These are phyloP conservation scores for Wickerhamomyces mucosus DNA, from an alignment of 805 yeast species.

Conservation along the genomic window DNA sequence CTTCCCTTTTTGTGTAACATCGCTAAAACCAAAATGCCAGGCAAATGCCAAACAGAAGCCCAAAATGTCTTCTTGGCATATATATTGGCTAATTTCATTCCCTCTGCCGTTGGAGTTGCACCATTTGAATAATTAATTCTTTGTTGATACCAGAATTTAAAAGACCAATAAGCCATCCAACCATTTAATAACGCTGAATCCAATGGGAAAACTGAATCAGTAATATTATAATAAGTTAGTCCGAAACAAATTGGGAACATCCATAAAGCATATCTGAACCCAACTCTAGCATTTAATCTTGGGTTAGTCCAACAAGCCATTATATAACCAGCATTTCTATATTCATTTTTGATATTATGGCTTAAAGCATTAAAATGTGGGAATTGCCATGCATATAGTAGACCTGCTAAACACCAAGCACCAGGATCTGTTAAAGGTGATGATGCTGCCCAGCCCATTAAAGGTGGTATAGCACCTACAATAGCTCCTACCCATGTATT, in stretches of 20 bases:
- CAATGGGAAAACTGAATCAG: slow-evolving; percentile 71
- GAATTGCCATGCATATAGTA: slow-evolving; percentile 95
- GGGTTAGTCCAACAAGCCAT: slow-evolving; percentile 96
- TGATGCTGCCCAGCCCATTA: slow-evolving; percentile 99
- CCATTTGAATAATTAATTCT: slow-evolving; percentile 39
- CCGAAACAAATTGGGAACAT: slow-evolving; percentile 94
- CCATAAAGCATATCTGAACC: slow-evolving; percentile 77
- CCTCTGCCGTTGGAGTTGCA: slow-evolving; percentile 40
- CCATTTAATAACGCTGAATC: slow-evolving; percentile 79
- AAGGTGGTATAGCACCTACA: slow-evolving; percentile 98
- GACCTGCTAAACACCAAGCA: slow-evolving; percentile 87
- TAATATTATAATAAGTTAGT: slow-evolving; percentile 63
- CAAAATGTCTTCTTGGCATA: slow-evolving; percentile 84
- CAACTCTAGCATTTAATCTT: slow-evolving; percentile 83
- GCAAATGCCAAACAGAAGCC: slow-evolving; percentile 92
- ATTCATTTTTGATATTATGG: slow-evolving; percentile 81
- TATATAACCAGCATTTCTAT: slow-evolving; percentile 89
- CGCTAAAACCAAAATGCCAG: slow-evolving; percentile 80
- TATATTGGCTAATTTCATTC: slow-evolving; percentile 46
- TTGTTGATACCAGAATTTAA: slow-evolving; percentile 81
- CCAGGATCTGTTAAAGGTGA: slow-evolving; percentile 76
- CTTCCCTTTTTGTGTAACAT: slow-evolving; percentile 93
- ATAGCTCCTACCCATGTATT: slow-evolving; percentile 99
- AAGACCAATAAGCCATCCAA: slow-evolving; percentile 78
- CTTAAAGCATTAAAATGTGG: slow-evolving; percentile 94